Evolutionary conservation across 129 eudicot genomes (phyloP), one percentile per base, ranked within the genome.

Genomic region (Escallonia rubra): DNA sequence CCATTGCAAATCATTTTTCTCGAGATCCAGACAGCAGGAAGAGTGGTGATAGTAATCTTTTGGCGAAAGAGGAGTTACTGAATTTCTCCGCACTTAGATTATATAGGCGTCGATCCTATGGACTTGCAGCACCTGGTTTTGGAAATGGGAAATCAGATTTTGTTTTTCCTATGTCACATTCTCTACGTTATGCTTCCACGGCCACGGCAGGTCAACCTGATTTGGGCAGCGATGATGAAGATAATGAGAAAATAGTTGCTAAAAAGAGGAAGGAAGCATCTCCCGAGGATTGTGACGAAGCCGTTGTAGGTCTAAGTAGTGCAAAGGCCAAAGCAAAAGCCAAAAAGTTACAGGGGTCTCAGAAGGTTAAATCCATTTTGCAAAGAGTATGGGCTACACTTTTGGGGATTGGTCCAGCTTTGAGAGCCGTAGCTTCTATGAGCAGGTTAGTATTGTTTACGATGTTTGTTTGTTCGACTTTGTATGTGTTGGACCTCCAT

Each of bases 211-310:
- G 86, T 63, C 76, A 86, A 77, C 91, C 89, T 49, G 74, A 80
- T 34, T 45, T 74, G 56, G 87, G 85, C n/a, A 73, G 74, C 16
- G 83, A 78, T 59, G 80, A 87, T 60, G 83, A 72, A 56, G 82
- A 74, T 64, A 80, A 84, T 77, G 91, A 84, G 65, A 79, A 79
- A 63, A 16, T 69, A 40, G 72, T 70, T 73, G 69, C 78, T 60
- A 87, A 80, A 57, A 84, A 77, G 79, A 82, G 91, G 81, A 90
- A 90, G 76, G 97, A 90, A 76, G 87, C 97, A 6, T 90, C 97
- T 44, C 91, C 97, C 3, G 95, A 86, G 77, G 97, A 90, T 69
- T 90, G 97, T 73, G 97, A 90, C 70, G 89, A 90, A 80, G 97
- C 97, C 34, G 97, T 90, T 80, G 97, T 86, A 74, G 97, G 95